Conservation (phyloP, 2,329 filamentous ascomycete species). For the Alternaria tenuissima region DNA sequence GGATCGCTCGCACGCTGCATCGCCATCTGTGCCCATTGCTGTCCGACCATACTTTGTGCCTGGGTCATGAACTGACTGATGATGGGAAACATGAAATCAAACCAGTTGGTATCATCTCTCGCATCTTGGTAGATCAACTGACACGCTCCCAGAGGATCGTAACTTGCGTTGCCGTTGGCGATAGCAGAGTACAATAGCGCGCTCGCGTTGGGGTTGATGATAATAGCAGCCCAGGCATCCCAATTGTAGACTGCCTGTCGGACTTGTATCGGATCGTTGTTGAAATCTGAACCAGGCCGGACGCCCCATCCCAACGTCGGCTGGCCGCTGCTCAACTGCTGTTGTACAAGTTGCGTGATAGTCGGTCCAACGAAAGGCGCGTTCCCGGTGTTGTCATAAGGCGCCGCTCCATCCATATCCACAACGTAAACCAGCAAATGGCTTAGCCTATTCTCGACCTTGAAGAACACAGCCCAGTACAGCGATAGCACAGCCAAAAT, state of each 20-base stretch:
- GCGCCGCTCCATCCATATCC: conserved; percentile 68
- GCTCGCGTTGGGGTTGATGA: conserved; percentile 70
- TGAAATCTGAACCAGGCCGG: conserved; percentile 60
- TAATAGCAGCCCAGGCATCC: conserved; percentile 67
- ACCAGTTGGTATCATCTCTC: conserved; percentile 64
- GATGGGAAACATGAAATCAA: conserved; percentile 62
- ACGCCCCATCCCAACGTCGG: conserved; percentile 61
- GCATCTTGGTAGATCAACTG: conserved; percentile 65
- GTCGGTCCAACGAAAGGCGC: conserved; percentile 65
- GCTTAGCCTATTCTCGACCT: conserved; percentile 57
- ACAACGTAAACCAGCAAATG: conserved; percentile 64
- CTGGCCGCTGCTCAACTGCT: conserved; percentile 52
- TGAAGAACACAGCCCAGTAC: conserved; percentile 68
- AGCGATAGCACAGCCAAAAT: conserved; percentile 65
- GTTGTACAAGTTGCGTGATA: conserved; percentile 57
- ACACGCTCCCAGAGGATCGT: conserved; percentile 67
- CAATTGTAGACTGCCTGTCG: conserved; percentile 67
- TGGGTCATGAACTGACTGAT: conserved; percentile 57
- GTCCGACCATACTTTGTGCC: conserved; percentile 60
- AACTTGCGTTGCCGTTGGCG: conserved; percentile 63
- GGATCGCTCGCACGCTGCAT: conserved; percentile 54
- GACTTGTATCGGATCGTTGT: conserved; percentile 64
- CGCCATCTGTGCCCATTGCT: conserved; percentile 54
- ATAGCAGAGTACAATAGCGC: conserved; percentile 64
- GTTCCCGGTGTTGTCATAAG: conserved; percentile 55